These are phyloP conservation scores for Kluyveromyces marxianus DNA, from an alignment of 1,139 yeast genomes.

Conservation along the genomic window DNA sequence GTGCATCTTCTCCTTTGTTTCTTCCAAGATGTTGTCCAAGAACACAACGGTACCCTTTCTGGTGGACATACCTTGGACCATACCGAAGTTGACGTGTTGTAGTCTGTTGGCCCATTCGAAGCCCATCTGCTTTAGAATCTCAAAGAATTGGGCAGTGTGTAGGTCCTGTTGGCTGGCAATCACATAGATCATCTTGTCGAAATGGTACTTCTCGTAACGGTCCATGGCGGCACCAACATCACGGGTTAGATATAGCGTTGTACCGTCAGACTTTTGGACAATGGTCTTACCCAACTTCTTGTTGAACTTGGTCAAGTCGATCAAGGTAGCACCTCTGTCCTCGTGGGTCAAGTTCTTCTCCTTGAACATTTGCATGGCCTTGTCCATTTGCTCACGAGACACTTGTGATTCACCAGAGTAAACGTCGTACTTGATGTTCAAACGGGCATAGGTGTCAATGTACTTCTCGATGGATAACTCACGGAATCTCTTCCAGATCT, in stretches of 20 bases:
- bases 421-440: constrained; percentile 77
- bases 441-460: constrained; percentile 81
- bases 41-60: constrained; percentile 98
- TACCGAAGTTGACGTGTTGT: constrained; percentile 87
- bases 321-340: constrained; percentile 86
- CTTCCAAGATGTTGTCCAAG: constrained; percentile 88
- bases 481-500: constrained; percentile 83
- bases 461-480: constrained; percentile 81
- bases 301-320: constrained; percentile 78
- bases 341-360: constrained; percentile 70
- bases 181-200: constrained; percentile 91
- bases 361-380: constrained; percentile 54
- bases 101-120: constrained; percentile 78
- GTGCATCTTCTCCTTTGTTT: constrained; percentile 92
- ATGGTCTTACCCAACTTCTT: constrained; percentile 92
- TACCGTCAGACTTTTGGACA: constrained; percentile 93
- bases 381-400: constrained; percentile 60
- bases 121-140: constrained; percentile 88
- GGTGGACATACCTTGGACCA: constrained; percentile 98
- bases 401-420: constrained; percentile 98
- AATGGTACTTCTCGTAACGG: constrained; percentile 75
- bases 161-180: constrained; percentile 95
- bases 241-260: constrained; percentile 89
- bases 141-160: constrained; percentile 90
- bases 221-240: constrained; percentile 96